Conservation (phyloP, 805 yeast genomes). For the Candida takata region DNA sequence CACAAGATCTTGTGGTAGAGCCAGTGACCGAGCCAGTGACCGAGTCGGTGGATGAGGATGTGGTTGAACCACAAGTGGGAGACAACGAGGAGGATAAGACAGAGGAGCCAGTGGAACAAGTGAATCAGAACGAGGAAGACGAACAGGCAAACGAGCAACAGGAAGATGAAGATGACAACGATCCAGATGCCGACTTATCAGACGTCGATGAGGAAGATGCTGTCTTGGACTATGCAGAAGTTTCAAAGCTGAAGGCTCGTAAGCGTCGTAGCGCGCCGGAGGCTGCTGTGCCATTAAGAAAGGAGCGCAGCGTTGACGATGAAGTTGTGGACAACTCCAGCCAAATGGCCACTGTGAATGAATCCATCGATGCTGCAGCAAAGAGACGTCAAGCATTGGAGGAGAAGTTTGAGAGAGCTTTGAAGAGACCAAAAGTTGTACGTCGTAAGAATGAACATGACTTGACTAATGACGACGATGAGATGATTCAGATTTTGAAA, state of each 20-base stretch:
- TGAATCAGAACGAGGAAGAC: conserved; percentile 12
- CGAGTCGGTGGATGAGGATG: conserved; percentile 1
- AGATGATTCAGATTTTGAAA: conserved; percentile 70
- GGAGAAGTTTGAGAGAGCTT: conserved; percentile 68
- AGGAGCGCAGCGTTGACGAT: conserved; percentile 2
- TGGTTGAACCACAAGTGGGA: background rate
- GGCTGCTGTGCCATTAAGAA: background rate
- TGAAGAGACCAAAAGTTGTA: conserved; percentile 58
- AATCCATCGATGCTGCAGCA: conserved; percentile 21
- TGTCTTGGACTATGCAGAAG: conserved; percentile 24
- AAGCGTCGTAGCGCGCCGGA: conserved; percentile 14
- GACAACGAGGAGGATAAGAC: too few species aligned
- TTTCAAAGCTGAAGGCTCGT: conserved; percentile 14
- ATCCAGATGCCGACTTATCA: conserved; percentile 3
- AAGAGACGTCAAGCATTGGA: conserved; percentile 73
- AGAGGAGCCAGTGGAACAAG: background rate
- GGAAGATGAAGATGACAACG: conserved; percentile 1
- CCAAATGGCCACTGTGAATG: conserved; percentile 3
- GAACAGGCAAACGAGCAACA: conserved; percentile 7
- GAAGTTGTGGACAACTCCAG: too few species aligned
- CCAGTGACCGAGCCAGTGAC: background rate
- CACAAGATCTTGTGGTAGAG: background rate
- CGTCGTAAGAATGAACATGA: conserved; percentile 83
- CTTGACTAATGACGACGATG: conserved; percentile 92
- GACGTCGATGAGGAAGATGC: conserved; percentile 6